These are phyloP conservation scores for Alloascoidea hylecoeti DNA, from an alignment of 805 yeast genomes.

Conservation along the genomic window DNA sequence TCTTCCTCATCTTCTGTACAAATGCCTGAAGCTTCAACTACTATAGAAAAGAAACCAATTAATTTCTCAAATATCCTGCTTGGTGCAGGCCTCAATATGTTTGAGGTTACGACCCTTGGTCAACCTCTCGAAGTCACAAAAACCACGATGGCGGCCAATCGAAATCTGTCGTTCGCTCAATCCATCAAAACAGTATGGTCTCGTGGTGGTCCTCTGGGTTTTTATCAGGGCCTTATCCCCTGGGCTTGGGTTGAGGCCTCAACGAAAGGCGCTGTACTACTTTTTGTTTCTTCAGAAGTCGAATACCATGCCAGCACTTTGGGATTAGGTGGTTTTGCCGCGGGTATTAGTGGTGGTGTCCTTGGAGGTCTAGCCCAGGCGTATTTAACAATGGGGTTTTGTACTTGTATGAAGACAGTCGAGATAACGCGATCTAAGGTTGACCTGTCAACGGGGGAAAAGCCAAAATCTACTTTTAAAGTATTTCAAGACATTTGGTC, in stretches of 20 bases:
- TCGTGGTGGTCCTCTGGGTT: conserved; percentile 71
- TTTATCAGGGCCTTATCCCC: conserved; percentile 78
- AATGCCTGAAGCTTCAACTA: conserved; percentile 8
- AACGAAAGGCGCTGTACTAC: conserved; percentile 73
- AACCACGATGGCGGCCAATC: conserved; percentile 82
- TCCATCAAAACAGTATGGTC: conserved; percentile 60
- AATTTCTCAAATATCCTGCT: conserved; percentile 61
- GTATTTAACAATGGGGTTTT: conserved; percentile 82
- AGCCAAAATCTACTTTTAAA: conserved; percentile 25
- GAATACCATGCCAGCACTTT: conserved; percentile 50
- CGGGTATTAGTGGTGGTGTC: conserved; percentile 81
- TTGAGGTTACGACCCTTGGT: conserved; percentile 70
- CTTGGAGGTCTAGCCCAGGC: conserved; percentile 80
- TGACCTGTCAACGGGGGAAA: conserved; percentile 1
- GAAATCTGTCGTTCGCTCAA: conserved; percentile 39
- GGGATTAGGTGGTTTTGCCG: conserved; percentile 44
- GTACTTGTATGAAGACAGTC: conserved; percentile 85
- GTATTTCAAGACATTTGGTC: conserved; percentile 60
- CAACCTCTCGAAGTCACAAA: conserved; percentile 73
- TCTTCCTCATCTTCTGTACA: too few relatives aligned
- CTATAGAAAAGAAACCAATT: conserved; percentile 56
- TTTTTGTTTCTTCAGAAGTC: conserved; percentile 70
- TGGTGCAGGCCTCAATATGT: conserved; percentile 66
- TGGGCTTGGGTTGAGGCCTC: conserved; percentile 93
- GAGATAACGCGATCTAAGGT: conserved; percentile 61